These are phyloP conservation scores for Chlamydomonas incerta DNA, from an alignment of 139 green algal genomes.

Conservation along the genomic window DNA sequence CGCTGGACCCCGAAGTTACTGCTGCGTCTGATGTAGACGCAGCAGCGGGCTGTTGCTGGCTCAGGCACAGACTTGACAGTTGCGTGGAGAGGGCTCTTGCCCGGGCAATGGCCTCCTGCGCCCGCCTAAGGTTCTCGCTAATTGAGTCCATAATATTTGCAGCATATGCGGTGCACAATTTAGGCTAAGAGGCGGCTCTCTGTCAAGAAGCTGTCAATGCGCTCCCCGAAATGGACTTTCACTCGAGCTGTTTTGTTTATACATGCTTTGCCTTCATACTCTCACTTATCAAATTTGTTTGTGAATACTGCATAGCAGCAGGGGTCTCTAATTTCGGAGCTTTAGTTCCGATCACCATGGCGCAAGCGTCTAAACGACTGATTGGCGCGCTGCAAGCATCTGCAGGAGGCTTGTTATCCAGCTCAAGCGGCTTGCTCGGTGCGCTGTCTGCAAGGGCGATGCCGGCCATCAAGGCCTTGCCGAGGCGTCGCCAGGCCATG, in stretches of 20 bases:
- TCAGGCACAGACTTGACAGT: constrained; percentile 20
- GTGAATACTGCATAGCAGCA: too few relatives aligned
- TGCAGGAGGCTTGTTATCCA: background rate
- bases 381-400: background rate
- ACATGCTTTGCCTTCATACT: too few relatives aligned
- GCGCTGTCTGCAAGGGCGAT: too few relatives aligned
- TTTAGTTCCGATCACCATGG: background rate
- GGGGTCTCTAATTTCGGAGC: too few relatives aligned
- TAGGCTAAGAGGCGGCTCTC: too few relatives aligned
- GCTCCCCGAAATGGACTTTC: background rate
- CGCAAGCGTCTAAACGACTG: background rate
- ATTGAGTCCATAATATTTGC: background rate
- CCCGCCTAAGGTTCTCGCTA: constrained; percentile 13
- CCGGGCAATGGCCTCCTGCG: constrained; percentile 40
- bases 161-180: too few relatives aligned
- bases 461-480: too few relatives aligned
- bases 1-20: too few relatives aligned
- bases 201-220: background rate
- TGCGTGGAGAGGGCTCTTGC: constrained; percentile 18
- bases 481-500: too few relatives aligned
- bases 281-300: too few relatives aligned
- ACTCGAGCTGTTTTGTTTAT: too few relatives aligned
- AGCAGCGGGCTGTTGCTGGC: background rate
- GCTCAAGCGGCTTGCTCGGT: background rate
- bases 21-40: background rate